A percentile compares a stretch with the other conserved stretches of the same genome.
These are phyloP conservation scores for Forsythia viridissima DNA, from an alignment of 257 asterid species.

Conservation along the genomic window DNA sequence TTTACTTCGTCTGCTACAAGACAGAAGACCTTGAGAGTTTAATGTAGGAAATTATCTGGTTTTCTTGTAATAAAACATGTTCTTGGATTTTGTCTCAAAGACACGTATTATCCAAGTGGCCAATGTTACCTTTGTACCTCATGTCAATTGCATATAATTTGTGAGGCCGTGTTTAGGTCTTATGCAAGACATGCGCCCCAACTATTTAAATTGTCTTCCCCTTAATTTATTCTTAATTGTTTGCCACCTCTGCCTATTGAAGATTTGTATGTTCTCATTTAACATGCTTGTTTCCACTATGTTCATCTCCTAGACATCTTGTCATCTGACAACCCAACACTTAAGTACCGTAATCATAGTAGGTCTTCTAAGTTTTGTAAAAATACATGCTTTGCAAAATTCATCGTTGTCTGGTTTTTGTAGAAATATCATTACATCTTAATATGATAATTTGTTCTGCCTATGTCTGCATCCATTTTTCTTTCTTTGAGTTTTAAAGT, in stretches of 20 bases:
- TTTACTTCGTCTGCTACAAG: background rate
- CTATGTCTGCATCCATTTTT: background rate
- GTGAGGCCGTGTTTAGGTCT: background rate
- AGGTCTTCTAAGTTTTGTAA: background rate
- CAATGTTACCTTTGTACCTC: background rate
- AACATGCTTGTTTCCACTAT: background rate
- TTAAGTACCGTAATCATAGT: background rate
- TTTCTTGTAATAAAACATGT: background rate
- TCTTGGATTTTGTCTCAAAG: background rate
- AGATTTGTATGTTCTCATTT: background rate
- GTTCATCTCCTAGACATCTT: background rate
- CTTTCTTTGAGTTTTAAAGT: background rate
- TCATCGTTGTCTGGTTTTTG: background rate
- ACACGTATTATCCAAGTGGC: background rate
- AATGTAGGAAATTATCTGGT: background rate
- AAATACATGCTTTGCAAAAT: background rate
- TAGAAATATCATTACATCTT: background rate
- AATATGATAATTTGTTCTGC: background rate
- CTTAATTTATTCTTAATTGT: background rate
- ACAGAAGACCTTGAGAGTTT: background rate
- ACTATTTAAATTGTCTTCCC: background rate
- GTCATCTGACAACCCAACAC: background rate
- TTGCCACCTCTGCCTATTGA: background rate
- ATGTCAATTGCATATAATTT: background rate
- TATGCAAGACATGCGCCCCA: background rate